Percentiles rank a stretch among this genome's conserved stretches.
phyloP scores from a whole-genome alignment of 768 basidiomycete species.

The Psilocybe subaeruginosa region DNA sequence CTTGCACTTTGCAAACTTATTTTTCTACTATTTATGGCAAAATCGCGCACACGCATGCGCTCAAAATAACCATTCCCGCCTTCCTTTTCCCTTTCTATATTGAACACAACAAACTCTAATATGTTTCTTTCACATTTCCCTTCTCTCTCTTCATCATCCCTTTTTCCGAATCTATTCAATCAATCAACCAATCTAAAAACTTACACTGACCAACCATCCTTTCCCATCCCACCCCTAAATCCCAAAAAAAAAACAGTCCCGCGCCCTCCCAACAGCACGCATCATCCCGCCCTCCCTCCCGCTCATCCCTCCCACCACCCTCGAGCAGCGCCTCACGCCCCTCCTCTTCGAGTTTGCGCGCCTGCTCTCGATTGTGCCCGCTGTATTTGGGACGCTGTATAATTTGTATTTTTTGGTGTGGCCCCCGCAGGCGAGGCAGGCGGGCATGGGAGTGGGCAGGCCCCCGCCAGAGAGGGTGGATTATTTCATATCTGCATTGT shows the following conservation, averaged over 20 bases:
- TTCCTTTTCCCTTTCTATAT: not conserved
- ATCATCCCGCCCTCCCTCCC: constrained; percentile 53
- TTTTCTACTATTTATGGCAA: not conserved
- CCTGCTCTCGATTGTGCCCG: constrained; percentile 73
- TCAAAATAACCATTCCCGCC: not conserved
- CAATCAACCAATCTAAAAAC: too few species aligned
- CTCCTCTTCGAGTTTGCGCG: constrained; percentile 74
- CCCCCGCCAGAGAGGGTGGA: constrained; percentile 60
- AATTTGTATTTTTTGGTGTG: constrained; percentile 58
- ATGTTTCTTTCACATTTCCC: not conserved
- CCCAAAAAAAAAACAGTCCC: constrained; percentile 42
- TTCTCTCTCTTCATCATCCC: not conserved
- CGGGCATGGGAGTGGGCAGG: constrained; percentile 11
- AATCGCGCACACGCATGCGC: not conserved
- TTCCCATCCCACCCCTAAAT: not conserved
- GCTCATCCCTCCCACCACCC: constrained; percentile 49
- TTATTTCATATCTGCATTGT: constrained; percentile 67
- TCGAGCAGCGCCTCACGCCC: constrained; percentile 51
- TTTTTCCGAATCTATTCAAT: not conserved
- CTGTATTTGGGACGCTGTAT: constrained; percentile 64
- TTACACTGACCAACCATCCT: not conserved
- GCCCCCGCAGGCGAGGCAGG: constrained; percentile 34
- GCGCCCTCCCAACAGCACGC: constrained; percentile 72
- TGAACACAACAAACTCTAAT: not conserved
- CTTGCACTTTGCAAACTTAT: not conserved